phyloP scores from a whole-genome alignment of 176 grass and related monocot genomes.

The Luzula sylvatica region DNA sequence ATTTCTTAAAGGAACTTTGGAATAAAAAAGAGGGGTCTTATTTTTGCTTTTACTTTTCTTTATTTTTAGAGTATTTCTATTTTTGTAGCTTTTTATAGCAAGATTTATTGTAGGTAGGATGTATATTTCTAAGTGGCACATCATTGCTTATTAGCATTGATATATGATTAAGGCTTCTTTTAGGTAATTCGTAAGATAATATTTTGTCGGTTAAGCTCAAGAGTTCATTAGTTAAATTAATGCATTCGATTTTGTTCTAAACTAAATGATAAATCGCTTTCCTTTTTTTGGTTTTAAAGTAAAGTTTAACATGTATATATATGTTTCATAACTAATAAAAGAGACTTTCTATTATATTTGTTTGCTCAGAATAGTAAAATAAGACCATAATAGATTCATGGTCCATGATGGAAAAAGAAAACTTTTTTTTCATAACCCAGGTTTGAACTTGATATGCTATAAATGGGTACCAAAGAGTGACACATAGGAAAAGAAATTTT shows the following conservation, averaged over 20 bases:
- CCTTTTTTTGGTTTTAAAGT: too few relatives aligned
- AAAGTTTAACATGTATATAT: too few relatives aligned
- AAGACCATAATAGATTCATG: slow-evolving; percentile 19
- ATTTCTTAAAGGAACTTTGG: slow-evolving; percentile 34
- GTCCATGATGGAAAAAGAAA: slow-evolving; percentile 27
- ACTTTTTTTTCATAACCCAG: slow-evolving; percentile 13
- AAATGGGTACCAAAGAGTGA: slow-evolving; percentile 11
- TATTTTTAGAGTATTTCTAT: background rate
- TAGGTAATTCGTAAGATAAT: slow-evolving; percentile 1
- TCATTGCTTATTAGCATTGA: slow-evolving; percentile 31
- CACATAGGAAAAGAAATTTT: slow-evolving; percentile 9
- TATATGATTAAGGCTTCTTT: slow-evolving; percentile 27
- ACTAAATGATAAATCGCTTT: too few relatives aligned
- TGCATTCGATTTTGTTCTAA: too few relatives aligned
- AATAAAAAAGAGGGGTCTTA: slow-evolving; percentile 15
- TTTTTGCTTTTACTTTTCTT: slow-evolving; percentile 6
- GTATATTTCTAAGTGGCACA: slow-evolving; percentile 34
- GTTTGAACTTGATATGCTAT: slow-evolving; percentile 14
- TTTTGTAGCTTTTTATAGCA: slow-evolving; percentile 25
- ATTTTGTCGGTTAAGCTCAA: slow-evolving; percentile 15
- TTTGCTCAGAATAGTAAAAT: too few relatives aligned
- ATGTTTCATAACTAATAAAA: too few relatives aligned
- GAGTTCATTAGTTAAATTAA: too few relatives aligned
- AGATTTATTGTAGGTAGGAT: slow-evolving; percentile 28
- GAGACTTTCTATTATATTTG: too few relatives aligned